Evolutionary conservation across 1,139 yeast genomes (phyloP), one percentile per base, ranked within the genome.

Genomic region (Candida neerlandica): DNA sequence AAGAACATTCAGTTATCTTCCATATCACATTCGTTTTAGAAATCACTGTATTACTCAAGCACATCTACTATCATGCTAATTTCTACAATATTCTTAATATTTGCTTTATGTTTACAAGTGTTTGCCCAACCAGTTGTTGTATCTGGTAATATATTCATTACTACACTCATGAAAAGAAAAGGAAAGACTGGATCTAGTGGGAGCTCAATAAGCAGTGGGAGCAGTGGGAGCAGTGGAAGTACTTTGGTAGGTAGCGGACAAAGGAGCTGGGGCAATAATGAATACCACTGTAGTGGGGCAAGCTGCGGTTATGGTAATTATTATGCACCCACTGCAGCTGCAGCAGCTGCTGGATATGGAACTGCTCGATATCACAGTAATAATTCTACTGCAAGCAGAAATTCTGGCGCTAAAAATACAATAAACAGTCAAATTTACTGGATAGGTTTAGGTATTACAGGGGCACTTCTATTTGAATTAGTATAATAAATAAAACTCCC

Each of bases 261-360:
- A 18, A 32, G 30, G 33, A 21, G 11, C 19, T 39, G 42, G 33
- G 21, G 40, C 11, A 43, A 43, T 18, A 43, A 26, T 16, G 34
- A 43, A 23, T 49, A 50, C 14, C 50, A 47, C 39, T 50, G 52
- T 23, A 37, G 32, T 27, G 45, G 41, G 14, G 21, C 21, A 26
- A 39, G 18, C 9, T 53, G 55, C 43, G 55, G 55, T 7, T 53
- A 53, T 39, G 55, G 55, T 23, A 45, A 51, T 15, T 51, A 47
- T 34, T 53, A 49, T 40, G 55, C 55, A 1, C 55, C 55, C 6
- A 45, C 54, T 5, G 52, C 54, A 11, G 48, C 48, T 6, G 54
- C 55, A 1, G 55, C 55, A 7, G 52, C 51, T 6, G 55, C 54
- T 6, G 55, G 55, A 1, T 53, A 51, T 45, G 55, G 52, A 15